Percentiles rank a stretch among this genome's conserved stretches.
Evolutionary conservation across 2,329 filamentous ascomycete species (phyloP).

Genomic region (Escovopsis sp.): DNA sequence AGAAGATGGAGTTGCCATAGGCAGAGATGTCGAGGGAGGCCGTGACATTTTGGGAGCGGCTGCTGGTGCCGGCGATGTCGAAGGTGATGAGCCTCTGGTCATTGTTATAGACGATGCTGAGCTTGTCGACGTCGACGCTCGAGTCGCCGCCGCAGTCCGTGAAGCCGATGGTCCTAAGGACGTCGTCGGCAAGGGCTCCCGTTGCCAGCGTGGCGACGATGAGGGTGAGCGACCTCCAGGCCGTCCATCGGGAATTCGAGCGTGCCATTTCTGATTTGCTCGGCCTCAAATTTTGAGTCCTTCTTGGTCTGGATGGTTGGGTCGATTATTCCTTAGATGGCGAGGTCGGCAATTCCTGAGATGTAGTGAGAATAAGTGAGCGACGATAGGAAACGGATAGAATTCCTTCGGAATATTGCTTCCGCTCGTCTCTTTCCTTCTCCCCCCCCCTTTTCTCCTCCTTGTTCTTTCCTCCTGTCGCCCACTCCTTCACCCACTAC

Average conservation of each 20-base stretch:
- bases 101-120: slow-evolving; percentile 69
- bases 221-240: slow-evolving; percentile 19
- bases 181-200: slow-evolving; percentile 46
- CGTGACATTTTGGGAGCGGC: slow-evolving; percentile 61
- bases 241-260: slow-evolving; percentile 14
- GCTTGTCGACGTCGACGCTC: slow-evolving; percentile 52
- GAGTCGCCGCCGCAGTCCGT: slow-evolving; percentile 44
- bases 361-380: too few species aligned
- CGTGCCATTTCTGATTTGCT: slow-evolving; percentile 16
- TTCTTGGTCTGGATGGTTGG: too few species aligned
- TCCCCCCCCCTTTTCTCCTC: too few species aligned
- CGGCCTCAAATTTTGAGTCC: too few species aligned
- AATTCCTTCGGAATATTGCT: too few species aligned
- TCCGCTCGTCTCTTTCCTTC: too few species aligned
- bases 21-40: slow-evolving; percentile 63
- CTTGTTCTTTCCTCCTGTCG: too few species aligned
- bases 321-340: too few species aligned
- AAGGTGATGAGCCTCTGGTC: slow-evolving; percentile 59
- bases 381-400: too few species aligned
- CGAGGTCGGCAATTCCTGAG: too few species aligned
- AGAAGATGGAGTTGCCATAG: slow-evolving; percentile 71
- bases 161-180: slow-evolving; percentile 72
- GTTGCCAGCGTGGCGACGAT: slow-evolving; percentile 20
- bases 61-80: slow-evolving; percentile 66
- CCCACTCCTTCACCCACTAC: too few species aligned